Evolutionary conservation across 306 rosid genomes (phyloP).

Genomic region (Gastrolobium bilobum): DNA sequence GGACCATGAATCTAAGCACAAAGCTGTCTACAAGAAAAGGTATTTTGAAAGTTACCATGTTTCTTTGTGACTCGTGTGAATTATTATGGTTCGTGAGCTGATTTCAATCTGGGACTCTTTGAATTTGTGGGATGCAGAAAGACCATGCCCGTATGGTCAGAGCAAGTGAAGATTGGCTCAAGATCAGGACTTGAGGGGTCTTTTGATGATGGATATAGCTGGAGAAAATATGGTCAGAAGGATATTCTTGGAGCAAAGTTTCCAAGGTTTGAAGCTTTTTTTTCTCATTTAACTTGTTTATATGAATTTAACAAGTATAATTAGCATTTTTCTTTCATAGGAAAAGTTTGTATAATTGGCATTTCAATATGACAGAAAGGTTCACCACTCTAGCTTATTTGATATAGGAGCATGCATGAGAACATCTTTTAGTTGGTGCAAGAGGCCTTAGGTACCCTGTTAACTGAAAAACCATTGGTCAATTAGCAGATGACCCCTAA

Average conservation of each 20-base stretch:
- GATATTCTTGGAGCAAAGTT: constrained; percentile 79
- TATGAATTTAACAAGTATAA: constrained; percentile 1
- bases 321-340: constrained; percentile 23
- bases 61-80: background rate
- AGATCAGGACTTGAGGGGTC: constrained; percentile 64
- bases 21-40: constrained; percentile 69
- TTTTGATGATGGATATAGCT: constrained; percentile 70
- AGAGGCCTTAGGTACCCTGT: constrained; percentile 8
- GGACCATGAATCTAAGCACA: constrained; percentile 55
- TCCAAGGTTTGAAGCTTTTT: constrained; percentile 67
- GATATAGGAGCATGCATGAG: background rate
- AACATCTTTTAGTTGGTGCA: background rate
- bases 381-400: background rate
- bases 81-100: constrained; percentile 12
- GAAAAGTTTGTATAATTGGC: background rate
- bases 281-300: background rate
- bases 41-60: constrained; percentile 42
- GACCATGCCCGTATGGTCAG: constrained; percentile 65
- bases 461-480: constrained; percentile 6
- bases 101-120: background rate
- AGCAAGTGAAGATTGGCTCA: constrained; percentile 64
- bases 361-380: background rate
- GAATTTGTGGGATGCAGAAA: constrained; percentile 63
- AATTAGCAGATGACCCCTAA: background rate
- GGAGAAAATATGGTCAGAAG: constrained; percentile 96